Evolutionary conservation across 2,329 filamentous ascomycete species (phyloP).

Genomic region (Bimuria novae-zelandiae): DNA sequence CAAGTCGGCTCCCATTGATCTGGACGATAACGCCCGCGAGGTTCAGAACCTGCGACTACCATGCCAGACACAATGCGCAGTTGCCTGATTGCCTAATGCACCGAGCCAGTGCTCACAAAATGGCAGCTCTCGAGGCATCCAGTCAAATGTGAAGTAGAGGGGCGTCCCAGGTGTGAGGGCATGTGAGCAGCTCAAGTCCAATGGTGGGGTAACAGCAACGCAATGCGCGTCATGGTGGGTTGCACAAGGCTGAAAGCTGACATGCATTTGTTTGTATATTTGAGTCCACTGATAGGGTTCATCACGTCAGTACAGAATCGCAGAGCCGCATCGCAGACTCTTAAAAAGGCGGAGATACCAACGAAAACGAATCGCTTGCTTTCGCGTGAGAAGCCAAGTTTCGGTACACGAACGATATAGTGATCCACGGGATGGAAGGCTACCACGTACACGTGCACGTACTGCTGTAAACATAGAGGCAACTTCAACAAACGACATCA

Average conservation of each 20-base stretch:
- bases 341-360: no score
- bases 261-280: no score
- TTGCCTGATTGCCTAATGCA: slow-evolving; percentile 12
- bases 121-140: neutral
- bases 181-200: slow-evolving; percentile 7
- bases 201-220: slow-evolving; percentile 13
- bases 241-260: slow-evolving; percentile 13
- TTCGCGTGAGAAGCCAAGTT: no score
- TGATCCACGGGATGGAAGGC: no score
- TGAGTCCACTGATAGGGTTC: no score
- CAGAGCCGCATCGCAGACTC: no score
- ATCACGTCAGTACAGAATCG: no score
- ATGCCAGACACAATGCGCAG: slow-evolving; percentile 1
- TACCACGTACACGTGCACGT: no score
- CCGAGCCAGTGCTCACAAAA: neutral
- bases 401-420: no score
- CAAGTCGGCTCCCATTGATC: neutral
- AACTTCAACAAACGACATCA: no score
- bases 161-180: neutral
- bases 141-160: neutral
- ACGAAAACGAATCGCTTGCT: no score
- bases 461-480: no score
- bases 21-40: slow-evolving; percentile 1
- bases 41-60: neutral
- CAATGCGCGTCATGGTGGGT: slow-evolving; percentile 14